Percentiles rank a stretch among this genome's conserved stretches.
Conservation (phyloP, 345 rosid genomes). For the Sisymbrium irio region DNA sequence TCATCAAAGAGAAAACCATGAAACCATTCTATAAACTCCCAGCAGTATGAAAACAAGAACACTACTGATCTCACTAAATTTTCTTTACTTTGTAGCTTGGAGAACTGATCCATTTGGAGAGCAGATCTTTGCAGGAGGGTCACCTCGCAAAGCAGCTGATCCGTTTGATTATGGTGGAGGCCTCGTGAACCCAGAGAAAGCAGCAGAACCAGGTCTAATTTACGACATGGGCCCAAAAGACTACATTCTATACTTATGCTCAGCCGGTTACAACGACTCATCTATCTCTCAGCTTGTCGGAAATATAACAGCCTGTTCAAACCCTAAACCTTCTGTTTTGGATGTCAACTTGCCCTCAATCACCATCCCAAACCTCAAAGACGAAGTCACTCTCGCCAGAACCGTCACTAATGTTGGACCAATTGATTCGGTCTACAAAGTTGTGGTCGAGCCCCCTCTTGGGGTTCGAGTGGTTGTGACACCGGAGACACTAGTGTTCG, state of each 20-base stretch:
- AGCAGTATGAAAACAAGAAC: neutral
- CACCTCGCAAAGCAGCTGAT: conserved; percentile 36
- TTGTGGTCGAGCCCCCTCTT: conserved; percentile 29
- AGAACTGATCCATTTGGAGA: neutral
- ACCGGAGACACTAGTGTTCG: conserved; percentile 31
- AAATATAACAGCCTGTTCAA: conserved; percentile 24
- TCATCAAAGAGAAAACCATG: neutral
- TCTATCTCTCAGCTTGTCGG: conserved; percentile 49
- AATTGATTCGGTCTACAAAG: conserved; percentile 30
- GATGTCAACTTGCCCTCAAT: conserved; percentile 50
- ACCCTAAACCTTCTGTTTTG: conserved; percentile 2
- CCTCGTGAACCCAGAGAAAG: conserved; percentile 51
- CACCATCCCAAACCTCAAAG: conserved; percentile 26
- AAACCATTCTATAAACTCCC: neutral
- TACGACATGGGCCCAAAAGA: conserved; percentile 47
- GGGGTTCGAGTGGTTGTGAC: conserved; percentile 23
- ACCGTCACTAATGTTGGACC: conserved; percentile 47
- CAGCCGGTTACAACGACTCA: conserved; percentile 43
- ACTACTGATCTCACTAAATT: neutral
- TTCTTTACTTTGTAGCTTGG: neutral
- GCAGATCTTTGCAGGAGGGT: conserved; percentile 41
- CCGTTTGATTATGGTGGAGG: conserved; percentile 60
- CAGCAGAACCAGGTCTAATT: conserved; percentile 52
- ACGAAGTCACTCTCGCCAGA: conserved; percentile 28
- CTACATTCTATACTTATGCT: conserved; percentile 47